phyloP scores from a whole-genome alignment of 148 eudicot species.

The Rhododendron ovatum region DNA sequence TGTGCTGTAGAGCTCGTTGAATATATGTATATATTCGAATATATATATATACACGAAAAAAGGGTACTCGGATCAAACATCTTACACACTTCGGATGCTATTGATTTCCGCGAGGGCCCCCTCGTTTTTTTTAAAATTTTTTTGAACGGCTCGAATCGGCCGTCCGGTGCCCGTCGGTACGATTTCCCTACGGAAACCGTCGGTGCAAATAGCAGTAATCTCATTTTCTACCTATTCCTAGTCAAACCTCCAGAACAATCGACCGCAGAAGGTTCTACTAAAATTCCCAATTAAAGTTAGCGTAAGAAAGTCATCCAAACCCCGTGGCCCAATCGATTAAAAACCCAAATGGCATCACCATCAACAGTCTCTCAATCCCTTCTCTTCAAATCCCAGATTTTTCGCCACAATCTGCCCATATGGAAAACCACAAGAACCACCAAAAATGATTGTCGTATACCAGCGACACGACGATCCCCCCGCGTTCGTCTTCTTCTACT shows the following conservation, averaged over 20 bases:
- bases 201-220: too few relatives aligned
- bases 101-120: too few relatives aligned
- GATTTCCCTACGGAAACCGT: too few relatives aligned
- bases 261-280: neutral
- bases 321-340: constrained; percentile 4
- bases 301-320: neutral
- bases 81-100: too few relatives aligned
- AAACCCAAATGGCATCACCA: neutral
- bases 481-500: constrained; percentile 27
- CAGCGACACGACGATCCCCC: neutral
- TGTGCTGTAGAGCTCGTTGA: too few relatives aligned
- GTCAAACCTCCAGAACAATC: neutral
- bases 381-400: neutral
- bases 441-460: neutral
- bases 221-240: neutral
- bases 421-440: neutral
- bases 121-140: too few relatives aligned
- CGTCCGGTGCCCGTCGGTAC: too few relatives aligned
- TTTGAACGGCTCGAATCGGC: too few relatives aligned
- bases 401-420: neutral
- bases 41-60: too few relatives aligned
- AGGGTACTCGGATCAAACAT: too few relatives aligned
- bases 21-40: too few relatives aligned
- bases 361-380: neutral
- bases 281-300: neutral